Evolutionary conservation across 768 basidiomycete species (phyloP).

Genomic region (Termitomyces sp.): DNA sequence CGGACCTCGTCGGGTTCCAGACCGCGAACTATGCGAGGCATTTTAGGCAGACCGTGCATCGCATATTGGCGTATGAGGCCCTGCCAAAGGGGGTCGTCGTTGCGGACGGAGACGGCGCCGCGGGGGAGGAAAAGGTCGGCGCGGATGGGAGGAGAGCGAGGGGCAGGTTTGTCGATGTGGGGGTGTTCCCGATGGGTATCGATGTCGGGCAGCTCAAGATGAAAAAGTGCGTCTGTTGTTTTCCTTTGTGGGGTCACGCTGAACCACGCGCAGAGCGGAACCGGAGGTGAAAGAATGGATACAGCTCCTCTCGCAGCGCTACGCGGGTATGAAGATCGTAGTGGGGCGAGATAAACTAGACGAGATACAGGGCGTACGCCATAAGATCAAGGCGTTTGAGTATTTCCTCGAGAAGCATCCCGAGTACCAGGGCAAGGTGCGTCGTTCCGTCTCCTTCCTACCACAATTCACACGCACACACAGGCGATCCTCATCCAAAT

Average conservation of each 20-base stretch:
- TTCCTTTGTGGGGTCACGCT: not conserved
- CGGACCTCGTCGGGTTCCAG: slow-evolving; percentile 93
- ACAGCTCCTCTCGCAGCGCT: slow-evolving; percentile 71
- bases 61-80: slow-evolving; percentile 78
- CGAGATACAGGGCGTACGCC: slow-evolving; percentile 80
- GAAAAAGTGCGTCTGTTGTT: slow-evolving; percentile 45
- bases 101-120: slow-evolving; percentile 28
- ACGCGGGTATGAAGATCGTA: slow-evolving; percentile 81
- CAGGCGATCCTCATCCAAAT: slow-evolving; percentile 84
- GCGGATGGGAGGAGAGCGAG: slow-evolving; percentile 24
- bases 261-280: slow-evolving; percentile 46
- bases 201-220: slow-evolving; percentile 67
- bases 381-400: slow-evolving; percentile 84
- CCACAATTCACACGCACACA: not conserved
- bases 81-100: slow-evolving; percentile 81
- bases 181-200: slow-evolving; percentile 89
- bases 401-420: slow-evolving; percentile 74
- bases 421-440: slow-evolving; percentile 74
- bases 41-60: slow-evolving; percentile 80
- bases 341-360: slow-evolving; percentile 90
- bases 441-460: not conserved
- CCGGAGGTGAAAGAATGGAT: slow-evolving; percentile 85
- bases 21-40: slow-evolving; percentile 81
- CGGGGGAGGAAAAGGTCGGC: slow-evolving; percentile 12
- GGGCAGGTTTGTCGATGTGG: slow-evolving; percentile 77